Base-by-base conservation (phyloP, 257 asterid genomes). In the Fraxinus anomala region DNA sequence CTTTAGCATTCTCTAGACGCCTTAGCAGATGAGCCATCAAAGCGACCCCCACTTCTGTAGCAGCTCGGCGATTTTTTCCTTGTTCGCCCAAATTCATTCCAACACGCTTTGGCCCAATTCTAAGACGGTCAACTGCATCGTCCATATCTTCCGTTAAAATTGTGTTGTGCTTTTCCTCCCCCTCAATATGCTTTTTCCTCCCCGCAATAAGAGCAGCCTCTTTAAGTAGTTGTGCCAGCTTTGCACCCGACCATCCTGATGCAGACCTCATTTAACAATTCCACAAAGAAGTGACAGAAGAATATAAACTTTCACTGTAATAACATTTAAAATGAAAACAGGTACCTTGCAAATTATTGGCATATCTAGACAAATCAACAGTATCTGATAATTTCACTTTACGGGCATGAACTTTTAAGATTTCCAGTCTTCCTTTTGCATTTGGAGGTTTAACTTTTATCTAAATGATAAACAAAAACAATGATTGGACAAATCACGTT, bases 121-220 rank as follows among this genome's bases (percentile, higher is more conserved):
- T 93, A 40, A 95, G 96, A 76, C 99, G 90, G 79, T 90, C 97
- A 44, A 91, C 96, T 14, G 98, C 99, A 80, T 92, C 93, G 82
- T 95, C 96, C 89, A 95, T 82, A 85, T 95, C 99, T 4, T 97
- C 76, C 19, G 86, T 88, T 77, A 93, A 84, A 83, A 95, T 93
- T 66, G 56, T 1, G 56, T 47, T 4, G n/a, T 47, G 56, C n/a
- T 47, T 47, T 14, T 47, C 56, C 56, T 47, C 56, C 7, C n/a
- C 56, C n/a, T 94, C 89, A 72, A 85, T 28, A 70, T 93, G 99
- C 42, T 92, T 87, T 87, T 84, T 95, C 85, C 99, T 89, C 61
- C 93, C 99, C 40, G 99, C 99, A 74, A 95, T 97, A 73, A 93
- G 94, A 85, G 99, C 99, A 65, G 97, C 97, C 88, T 92, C 99